Base-by-base conservation (phyloP, 73 alveolate species). In the Paramecium octaurelia region DNA sequence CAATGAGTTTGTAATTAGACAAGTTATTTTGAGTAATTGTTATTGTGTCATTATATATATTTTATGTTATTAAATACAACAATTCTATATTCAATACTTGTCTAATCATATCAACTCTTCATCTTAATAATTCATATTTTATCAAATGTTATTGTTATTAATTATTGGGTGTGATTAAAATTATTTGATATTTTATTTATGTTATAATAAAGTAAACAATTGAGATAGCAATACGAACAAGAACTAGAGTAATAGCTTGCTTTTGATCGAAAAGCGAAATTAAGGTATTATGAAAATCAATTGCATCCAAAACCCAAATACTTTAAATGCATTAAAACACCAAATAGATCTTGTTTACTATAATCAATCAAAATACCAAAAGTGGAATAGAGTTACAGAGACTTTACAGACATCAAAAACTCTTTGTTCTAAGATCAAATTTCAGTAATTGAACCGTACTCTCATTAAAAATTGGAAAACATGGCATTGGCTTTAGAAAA, bases 311-410 rank as follows among this genome's bases (percentile, higher is more conserved):
- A 27, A 27, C 44, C 84, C 14, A 64, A 64, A 34, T 64, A 23
- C 50, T 34, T 31, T 12, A 64, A 64, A 64, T 27, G 50, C 29
- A 34, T 34, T 2, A 64, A 64, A 64, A 31, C 84, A 27, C 46
- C 42, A 16, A 64, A 20, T 24, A 64, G 27, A 34, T 64, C 84
- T 3, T 27, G 8, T 64, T 34, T 64, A 14, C 27, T 2, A 64
- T 64, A 64, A 64, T 64, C 84, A 23, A 64, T 64, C 31, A 64
- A 64, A 64, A 64, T 64, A 12, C 84, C 84, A 64, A 64, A 64
- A 64, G 84, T 64, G 8, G 84, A 64, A 64, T 27, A 27, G 12
- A 64, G 84, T 8, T 64, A 20, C 12, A 64, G 84, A 64, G 84
- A 64, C 3, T 64, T 27, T 31, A 31, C 48, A 12, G 84, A 64